Evolutionary conservation across 441 rosid species (phyloP), one percentile per base, ranked within the genome.

Genomic region (Adansonia madagascariensis): DNA sequence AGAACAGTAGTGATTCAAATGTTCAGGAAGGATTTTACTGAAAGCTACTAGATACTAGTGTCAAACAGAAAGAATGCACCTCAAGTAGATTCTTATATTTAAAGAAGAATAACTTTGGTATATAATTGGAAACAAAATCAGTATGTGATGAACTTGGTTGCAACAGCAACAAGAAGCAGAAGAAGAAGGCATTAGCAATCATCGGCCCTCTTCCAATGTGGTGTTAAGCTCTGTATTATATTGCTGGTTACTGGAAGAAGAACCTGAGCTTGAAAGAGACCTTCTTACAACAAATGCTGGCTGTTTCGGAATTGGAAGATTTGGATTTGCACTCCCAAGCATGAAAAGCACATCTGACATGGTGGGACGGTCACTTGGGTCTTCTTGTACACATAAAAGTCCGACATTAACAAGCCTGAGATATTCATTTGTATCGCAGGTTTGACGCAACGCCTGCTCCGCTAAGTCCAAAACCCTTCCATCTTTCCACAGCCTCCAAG

Each of bases 401-500:
- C 82, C 88, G 1, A 84, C 68, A 56, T 67, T 78, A 64, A 82
- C 41, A 79, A 78, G 82, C 79, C 79, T 80, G 22, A 76, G 0
- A 4, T 64, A 66, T 71, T 78, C 84, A 0, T 60, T 49, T 22
- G 22, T 11, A 31, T 80, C 60, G 43, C 78, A 71, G n/a, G 67
- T 66, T 72, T 44, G 59, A 20, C 59, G 8, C 11, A 80, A 69
- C 31, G 50, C 61, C 12, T 52, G 62, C 46, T 84, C 84, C 35
- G 81, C 66, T 75, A 86, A 41, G 35, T 78, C 76, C 55, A 65
- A 9, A 10, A 76, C 62, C 49, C 50, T 82, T 64, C 68, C 65
- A 52, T 86, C 78, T 46, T 68, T 74, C 87, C 87, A 84, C 66
- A 82, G 27, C 15, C 15, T 65, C 89, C 87, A 86, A 22, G 82